Conservation (phyloP, 1,284 basidiomycete genomes). For the Vanrija sp. region DNA sequence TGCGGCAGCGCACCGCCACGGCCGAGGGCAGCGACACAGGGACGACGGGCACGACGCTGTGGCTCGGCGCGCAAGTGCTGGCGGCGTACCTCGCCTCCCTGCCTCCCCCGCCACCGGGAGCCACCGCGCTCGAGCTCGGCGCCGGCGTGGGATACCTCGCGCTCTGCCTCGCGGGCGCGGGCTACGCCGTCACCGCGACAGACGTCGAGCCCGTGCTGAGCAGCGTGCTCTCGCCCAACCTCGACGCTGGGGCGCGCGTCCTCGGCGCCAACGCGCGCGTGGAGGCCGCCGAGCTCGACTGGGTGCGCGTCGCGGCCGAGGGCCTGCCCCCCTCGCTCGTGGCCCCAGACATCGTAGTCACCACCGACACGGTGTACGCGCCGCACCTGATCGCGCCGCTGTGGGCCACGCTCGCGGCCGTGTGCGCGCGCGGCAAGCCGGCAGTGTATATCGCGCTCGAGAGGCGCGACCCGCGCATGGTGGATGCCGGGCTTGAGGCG, state of each 20-base stretch:
- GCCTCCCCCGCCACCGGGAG: conserved; percentile 5
- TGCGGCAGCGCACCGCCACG: conserved; percentile 24
- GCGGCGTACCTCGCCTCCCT: conserved; percentile 58
- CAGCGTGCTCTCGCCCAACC: conserved; percentile 64
- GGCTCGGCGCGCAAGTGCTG: conserved; percentile 76
- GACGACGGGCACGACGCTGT: conserved; percentile 80
- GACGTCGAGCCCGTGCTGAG: conserved; percentile 68
- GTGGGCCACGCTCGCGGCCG: conserved; percentile 49
- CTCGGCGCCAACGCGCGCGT: conserved; percentile 48
- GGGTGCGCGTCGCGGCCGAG: conserved; percentile 17
- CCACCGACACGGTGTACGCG: conserved; percentile 79
- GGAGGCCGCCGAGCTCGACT: conserved; percentile 63
- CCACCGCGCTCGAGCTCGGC: conserved; percentile 69
- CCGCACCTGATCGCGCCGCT: conserved; percentile 64
- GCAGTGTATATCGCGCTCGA: conserved; percentile 70
- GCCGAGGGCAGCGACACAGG: conserved; percentile 43
- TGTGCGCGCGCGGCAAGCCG: conserved; percentile 27
- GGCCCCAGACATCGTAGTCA: conserved; percentile 77
- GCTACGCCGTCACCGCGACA: conserved; percentile 73
- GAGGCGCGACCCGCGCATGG: conserved; percentile 65
- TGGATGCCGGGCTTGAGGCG: conserved; percentile 58
- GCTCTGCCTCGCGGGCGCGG: conserved; percentile 64
- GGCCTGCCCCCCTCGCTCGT: too few species aligned
- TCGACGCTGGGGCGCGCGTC: conserved; percentile 53
- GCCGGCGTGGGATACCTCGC: conserved; percentile 74